A percentile compares a stretch with the other conserved stretches of the same genome.
These are phyloP conservation scores for Fusarium fujikuroi DNA, from an alignment of 2,329 filamentous ascomycete genomes.

Conservation along the genomic window DNA sequence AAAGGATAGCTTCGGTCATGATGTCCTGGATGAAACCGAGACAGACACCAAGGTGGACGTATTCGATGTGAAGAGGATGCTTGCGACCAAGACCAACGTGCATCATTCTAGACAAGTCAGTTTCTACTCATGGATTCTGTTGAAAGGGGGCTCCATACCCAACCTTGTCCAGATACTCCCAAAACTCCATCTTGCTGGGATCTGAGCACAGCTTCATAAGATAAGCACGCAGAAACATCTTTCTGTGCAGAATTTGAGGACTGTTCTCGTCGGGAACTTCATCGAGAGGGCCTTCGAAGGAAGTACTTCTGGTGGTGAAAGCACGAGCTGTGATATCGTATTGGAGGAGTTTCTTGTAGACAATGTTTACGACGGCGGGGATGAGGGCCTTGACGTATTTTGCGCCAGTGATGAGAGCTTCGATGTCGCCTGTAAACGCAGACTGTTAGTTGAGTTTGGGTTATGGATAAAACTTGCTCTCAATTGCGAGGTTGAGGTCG, in stretches of 20 bases:
- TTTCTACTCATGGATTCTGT: background rate
- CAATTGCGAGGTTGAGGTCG: background rate
- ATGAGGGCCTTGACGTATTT: conserved; percentile 87
- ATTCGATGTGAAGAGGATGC: conserved; percentile 81
- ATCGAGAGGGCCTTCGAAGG: conserved; percentile 75
- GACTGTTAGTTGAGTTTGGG: conserved; percentile 12
- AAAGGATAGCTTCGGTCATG: conserved; percentile 79
- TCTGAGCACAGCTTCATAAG: conserved; percentile 79
- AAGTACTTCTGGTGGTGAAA: conserved; percentile 72
- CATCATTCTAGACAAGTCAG: conserved; percentile 68
- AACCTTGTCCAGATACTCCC: conserved; percentile 86
- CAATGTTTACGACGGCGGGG: conserved; percentile 83
- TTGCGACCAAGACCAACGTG: conserved; percentile 79
- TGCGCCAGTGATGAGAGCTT: conserved; percentile 73
- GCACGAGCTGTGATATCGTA: conserved; percentile 86
- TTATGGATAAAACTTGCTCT: background rate
- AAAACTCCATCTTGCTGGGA: conserved; percentile 79
- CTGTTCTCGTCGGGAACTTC: conserved; percentile 72
- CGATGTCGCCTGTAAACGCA: conserved; percentile 69
- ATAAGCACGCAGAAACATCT: conserved; percentile 82
- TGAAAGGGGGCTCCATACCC: conserved; percentile 61
- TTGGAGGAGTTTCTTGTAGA: conserved; percentile 82
- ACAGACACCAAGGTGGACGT: conserved; percentile 78
- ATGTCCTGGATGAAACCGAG: conserved; percentile 82
- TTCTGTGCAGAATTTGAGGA: conserved; percentile 79